Evolutionary conservation across 352 stramenopile genomes (phyloP), one percentile per base, ranked within the genome.

Genomic region (Phytophthora sojae): DNA sequence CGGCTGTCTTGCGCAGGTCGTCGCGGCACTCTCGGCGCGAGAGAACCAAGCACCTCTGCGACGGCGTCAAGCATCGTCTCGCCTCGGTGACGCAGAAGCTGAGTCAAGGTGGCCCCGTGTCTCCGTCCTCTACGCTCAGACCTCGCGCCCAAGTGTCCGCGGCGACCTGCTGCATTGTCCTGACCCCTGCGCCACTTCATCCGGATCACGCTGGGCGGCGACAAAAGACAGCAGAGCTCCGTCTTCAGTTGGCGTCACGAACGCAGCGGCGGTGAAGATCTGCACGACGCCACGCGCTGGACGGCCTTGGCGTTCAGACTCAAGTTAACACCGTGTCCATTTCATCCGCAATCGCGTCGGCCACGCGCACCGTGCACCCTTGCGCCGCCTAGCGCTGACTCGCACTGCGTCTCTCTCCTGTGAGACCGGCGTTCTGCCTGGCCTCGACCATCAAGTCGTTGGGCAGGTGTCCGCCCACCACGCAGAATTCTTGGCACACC

Each of bases 401-500:
- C 42, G 15, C 15, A 19, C 42, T 49, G 32, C 2, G 39, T 47
- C 39, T 17, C 9, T 3, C 37, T 11, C 9, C 37, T 45, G 14
- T 9, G 12, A 49, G 14, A 19, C 14, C 42, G 17, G 42, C 42
- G 32, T 21, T 14, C 17, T 49, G 21, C 42, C 37, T 21, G 44
- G n/a, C 52, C 42, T 62, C 44, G 53, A 44, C 61, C 62, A 63
- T 57, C 11, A 69, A 32, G 62, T 53, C 62, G 62, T 57, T 45
- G 17, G 53, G 23, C 30, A 69, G 53, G 29, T 44, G 61, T 19
- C 53, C 61, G 42, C 61, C 62, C 53, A 63, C 62, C 39, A 54
- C 62, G 62, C 61, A 69, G 62, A 69, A 69, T 57, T 69, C 62
- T 62, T 69, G 62, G 53, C 62, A 69, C 62, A 63, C 62, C 62